Percentiles rank a stretch among this genome's conserved stretches.
phyloP scores from a whole-genome alignment of 2,329 filamentous ascomycete species.

The Hortaea sp. region DNA sequence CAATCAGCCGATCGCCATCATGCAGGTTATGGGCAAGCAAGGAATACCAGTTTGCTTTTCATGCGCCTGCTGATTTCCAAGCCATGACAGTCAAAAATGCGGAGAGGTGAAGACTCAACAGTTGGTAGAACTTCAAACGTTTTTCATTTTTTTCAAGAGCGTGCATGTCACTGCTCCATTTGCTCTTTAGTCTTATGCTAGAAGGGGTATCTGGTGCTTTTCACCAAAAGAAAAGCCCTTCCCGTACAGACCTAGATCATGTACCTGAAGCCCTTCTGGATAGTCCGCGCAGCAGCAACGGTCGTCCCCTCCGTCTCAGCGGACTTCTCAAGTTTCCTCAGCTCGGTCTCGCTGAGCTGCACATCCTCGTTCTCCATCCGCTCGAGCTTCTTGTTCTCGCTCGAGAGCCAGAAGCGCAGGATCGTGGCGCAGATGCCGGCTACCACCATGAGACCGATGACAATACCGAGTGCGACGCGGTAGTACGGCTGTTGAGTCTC shows the following conservation, averaged over 20 bases:
- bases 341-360: slow-evolving; percentile 27
- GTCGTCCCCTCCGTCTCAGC: slow-evolving; percentile 43
- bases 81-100: no score
- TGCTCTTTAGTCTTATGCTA: no score
- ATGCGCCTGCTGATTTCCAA: no score
- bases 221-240: no score
- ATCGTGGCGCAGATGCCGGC: slow-evolving; percentile 20
- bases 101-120: no score
- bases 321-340: slow-evolving; percentile 39
- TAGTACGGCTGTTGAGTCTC: slow-evolving; percentile 18
- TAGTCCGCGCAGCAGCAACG: slow-evolving; percentile 36
- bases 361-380: slow-evolving; percentile 59
- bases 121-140: no score
- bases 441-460: slow-evolving; percentile 19
- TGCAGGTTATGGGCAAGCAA: no score
- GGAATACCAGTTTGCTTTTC: no score
- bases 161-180: no score
- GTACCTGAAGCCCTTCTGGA: slow-evolving; percentile 48
- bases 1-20: no score
- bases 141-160: no score
- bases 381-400: slow-evolving; percentile 29
- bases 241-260: slow-evolving; percentile 12
- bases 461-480: slow-evolving; percentile 24
- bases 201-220: no score
- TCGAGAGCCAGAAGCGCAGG: slow-evolving; percentile 12